phyloP scores from a whole-genome alignment of 129 eudicot species.

The Artemisia argyi region DNA sequence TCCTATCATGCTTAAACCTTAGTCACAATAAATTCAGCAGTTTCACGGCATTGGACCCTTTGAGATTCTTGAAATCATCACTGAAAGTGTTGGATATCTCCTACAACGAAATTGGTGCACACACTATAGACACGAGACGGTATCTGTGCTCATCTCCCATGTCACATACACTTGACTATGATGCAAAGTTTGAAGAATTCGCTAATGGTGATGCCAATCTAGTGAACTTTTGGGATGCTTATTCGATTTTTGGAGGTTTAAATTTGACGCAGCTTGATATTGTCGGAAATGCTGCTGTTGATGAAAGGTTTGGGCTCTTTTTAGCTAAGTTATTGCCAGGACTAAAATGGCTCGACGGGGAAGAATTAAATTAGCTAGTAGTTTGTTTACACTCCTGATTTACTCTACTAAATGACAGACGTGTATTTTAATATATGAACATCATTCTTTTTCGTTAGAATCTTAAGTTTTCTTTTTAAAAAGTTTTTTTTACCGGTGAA shows the following conservation, averaged over 20 bases:
- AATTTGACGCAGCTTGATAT: conserved; percentile 65
- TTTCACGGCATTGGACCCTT: conserved; percentile 75
- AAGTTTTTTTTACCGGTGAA: no score
- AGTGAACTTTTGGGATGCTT: conserved; percentile 67
- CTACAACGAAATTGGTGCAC: conserved; percentile 76
- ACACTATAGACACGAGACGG: conserved; percentile 71
- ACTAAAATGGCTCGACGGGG: conserved; percentile 62
- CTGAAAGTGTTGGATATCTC: conserved; percentile 63
- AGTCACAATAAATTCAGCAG: conserved; percentile 69
- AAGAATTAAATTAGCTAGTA: background rate
- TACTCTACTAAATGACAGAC: no score
- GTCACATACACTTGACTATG: conserved; percentile 46
- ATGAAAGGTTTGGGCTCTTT: conserved; percentile 47
- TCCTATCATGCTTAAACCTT: conserved; percentile 75
- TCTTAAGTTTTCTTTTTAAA: no score
- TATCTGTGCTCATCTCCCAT: conserved; percentile 77
- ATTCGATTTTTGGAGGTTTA: conserved; percentile 48
- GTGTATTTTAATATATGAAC: no score
- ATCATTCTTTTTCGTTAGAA: no score
- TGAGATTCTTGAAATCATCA: conserved; percentile 36
- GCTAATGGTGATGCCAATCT: conserved; percentile 16
- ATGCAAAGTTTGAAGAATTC: conserved; percentile 38
- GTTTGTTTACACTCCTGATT: no score
- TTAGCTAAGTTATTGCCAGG: conserved; percentile 55
- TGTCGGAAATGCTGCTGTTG: conserved; percentile 51